Evolutionary conservation across 768 basidiomycete genomes (phyloP), one percentile per base, ranked within the genome.

Genomic region (Suillus decipiens): DNA sequence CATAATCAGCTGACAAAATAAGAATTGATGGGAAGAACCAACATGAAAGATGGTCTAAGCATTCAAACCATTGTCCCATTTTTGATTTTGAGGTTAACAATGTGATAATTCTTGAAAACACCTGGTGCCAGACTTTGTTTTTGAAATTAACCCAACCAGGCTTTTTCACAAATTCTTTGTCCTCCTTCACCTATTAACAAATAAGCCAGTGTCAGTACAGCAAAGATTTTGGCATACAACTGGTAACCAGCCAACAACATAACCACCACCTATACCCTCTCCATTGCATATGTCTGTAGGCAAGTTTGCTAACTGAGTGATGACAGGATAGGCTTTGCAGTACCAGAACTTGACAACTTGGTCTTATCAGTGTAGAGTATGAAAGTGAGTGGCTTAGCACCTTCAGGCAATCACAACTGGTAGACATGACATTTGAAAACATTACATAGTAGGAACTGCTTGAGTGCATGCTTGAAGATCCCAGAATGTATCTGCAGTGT

Each of bases 161-260:
- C 6, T 19, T 43, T 43, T 43, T 43, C 19, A 19, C 19, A n/a
- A 43, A 43, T 43, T 43, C 42, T 41, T 43, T 43, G 42, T 43
- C 42, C 42, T 43, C 42, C 42, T 43, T 43, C 42, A 43, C 42
- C 42, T 43, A 37, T 37, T 37, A 37, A 37, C 36, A 37, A n/a
- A 43, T 19, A 43, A 43, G 42, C 42, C 9, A 43, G 10, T 43
- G 42, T 43, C 42, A 43, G 42, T 19, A n/a, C 42, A 43, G 10
- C 17, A 37, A 37, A 37, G 36, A 37, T 37, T 11, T 0, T 1
- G 42, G 19, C 72, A 53, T 66, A 80, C 78, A 61, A 80, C 72
- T 1, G 75, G 80, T 28, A 79, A 67, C 75, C 73, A 79, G 0
- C 80, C 78, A 47, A 81, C 73, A 33, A 80, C 66, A 9, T 68